Base-by-base conservation (phyloP, 2,329 filamentous ascomycete genomes). In the Phialemonium atrogriseum region DNA sequence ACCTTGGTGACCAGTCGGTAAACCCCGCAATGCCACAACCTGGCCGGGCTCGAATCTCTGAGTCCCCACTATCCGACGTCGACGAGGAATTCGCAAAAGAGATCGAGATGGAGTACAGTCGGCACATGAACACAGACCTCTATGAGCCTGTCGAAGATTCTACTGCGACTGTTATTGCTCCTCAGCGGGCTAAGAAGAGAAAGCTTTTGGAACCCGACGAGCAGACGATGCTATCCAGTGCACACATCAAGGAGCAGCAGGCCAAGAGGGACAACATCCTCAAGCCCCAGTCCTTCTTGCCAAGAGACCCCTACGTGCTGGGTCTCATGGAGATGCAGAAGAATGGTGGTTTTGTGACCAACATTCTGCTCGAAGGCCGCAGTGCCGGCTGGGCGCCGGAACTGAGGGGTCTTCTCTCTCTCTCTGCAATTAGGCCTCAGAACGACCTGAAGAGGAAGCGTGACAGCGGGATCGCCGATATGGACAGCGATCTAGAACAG, bases 371-470 rank as follows among this genome's bases (percentile, higher is more conserved):
- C 32, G 85, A 88, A 39, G 84, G 80, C 22, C 77, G 84, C 41
- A 80, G 79, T 45, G 71, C 75, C 43, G 76, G 75, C 24, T 95
- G 87, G 88, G 89, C 89, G 4, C 89, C 89, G 1, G 91, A 98
- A 59, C 70, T 98, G 13, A 80, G 85, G 38, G 86, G 83, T n/a
- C 77, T 98, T 47, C 66, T 96, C n/a, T 94, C 87, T 2, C 66
- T 95, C 24, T 85, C 93, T 42, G 72, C 84, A 10, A 72, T 94
- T 11, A 79, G 80, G 39, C 77, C 77, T 35, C 72, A 80, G 24
- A 81, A 78, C 36, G 86, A 94, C 39, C 70, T 89, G 34, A 98
- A 96, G 72, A 77, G 91, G 37, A 98, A 98, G 70, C 80, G 91
- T 17, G 87, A 94, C 49, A 87, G 81, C 47, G 87, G 84, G 15